Base-by-base conservation (phyloP, 345 rosid species). In the Eucalyptus cladocalyx region DNA sequence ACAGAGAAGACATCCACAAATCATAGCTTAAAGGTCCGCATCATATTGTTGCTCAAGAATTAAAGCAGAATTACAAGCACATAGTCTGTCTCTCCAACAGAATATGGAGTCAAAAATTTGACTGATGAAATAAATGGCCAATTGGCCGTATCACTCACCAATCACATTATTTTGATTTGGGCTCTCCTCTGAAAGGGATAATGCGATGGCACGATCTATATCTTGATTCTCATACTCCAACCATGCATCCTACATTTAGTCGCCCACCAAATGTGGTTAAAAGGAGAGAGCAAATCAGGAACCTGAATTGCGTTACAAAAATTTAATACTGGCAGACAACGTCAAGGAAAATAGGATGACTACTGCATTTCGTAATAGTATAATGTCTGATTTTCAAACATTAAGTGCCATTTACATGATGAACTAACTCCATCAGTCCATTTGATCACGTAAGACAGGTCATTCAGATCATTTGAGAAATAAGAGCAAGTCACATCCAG, bases 201-300 rank as follows among this genome's bases (percentile, higher is more conserved):
- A 67, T 87, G 98, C 98, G 86, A 98, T 93, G 89, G 99, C 99
- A 89, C 92, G 96, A 90, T 97, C 96, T 86, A 96, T 92, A 67
- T 95, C 98, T 93, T 96, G 98, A 91, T 93, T 94, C 87, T 95
- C 97, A 56, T 93, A 93, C 89, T 92, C 95, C 89, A 90, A 76
- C 91, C 91, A 93, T 26, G 90, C 58, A 87, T 91, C 98, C 98
- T 96, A 90, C 88, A 93, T 89, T 88, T 47, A 87, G 72, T 48
- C 81, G 69, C 87, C 58, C 90, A 90, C 49, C 47, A 50, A 80
- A 86, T 87, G 86, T 87, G 86, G 15, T 87, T 32, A 89, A 86
- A 86, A 87, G 69, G 16, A 86, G 72, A 87, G 86, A 89, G 32
- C 87, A 80, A 87, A 49, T 72, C 86, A 86, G 24, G 42, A 81